A percentile compares a stretch with the other conserved stretches of the same genome.
phyloP scores from a whole-genome alignment of 768 basidiomycete species.

The Boletales sp. region DNA sequence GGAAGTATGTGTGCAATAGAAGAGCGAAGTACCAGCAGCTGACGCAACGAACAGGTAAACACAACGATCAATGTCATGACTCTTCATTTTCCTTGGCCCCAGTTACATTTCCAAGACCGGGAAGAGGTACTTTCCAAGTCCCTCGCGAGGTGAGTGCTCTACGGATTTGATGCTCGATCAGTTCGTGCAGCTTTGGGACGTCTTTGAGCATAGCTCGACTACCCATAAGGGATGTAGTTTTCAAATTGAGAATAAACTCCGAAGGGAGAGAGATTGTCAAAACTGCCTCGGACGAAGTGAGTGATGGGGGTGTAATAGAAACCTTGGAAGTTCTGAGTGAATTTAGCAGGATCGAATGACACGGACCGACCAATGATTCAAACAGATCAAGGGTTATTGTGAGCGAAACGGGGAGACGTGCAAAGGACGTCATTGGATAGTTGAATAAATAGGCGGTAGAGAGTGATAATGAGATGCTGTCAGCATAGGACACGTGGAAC shows the following conservation, averaged over 20 bases:
- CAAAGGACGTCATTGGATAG: constrained; percentile 80
- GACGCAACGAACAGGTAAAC: background rate
- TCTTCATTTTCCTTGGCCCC: constrained; percentile 28
- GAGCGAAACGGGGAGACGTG: constrained; percentile 76
- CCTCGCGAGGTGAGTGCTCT: constrained; percentile 55
- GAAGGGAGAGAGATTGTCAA: constrained; percentile 75
- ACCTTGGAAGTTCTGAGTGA: constrained; percentile 40
- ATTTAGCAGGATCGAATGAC: background rate
- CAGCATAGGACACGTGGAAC: constrained; percentile 81
- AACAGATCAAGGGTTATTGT: constrained; percentile 76
- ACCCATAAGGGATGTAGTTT: constrained; percentile 89
- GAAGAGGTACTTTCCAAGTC: constrained; percentile 66
- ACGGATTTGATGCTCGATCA: constrained; percentile 83
- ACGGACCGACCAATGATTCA: constrained; percentile 54
- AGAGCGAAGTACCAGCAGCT: background rate
- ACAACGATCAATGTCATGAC: background rate
- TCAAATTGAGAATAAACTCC: constrained; percentile 82
- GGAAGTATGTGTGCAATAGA: background rate
- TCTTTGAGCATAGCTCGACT: constrained; percentile 97
- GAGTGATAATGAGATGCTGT: constrained; percentile 77
- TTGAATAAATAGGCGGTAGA: constrained; percentile 83
- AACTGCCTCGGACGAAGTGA: constrained; percentile 51
- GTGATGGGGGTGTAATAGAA: constrained; percentile 56
- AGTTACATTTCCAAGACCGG: constrained; percentile 48
- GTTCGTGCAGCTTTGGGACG: constrained; percentile 94